Conservation (phyloP, 192 early-diverging fungal genomes). For the Coemansia sp. region DNA sequence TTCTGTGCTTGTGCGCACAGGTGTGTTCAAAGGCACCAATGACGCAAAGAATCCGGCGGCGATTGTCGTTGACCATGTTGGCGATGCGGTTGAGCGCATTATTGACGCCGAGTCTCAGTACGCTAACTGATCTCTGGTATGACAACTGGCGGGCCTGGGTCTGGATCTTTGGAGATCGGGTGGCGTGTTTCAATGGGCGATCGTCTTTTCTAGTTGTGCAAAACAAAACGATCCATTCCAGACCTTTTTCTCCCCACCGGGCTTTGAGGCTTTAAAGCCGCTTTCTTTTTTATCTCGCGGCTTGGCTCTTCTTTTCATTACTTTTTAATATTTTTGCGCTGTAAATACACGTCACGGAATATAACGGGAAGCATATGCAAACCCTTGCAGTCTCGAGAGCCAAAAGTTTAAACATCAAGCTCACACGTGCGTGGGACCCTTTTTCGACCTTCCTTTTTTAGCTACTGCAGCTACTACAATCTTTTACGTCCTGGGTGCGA, state of each 20-base stretch:
- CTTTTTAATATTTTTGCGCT: too few species aligned
- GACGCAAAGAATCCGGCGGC: conserved; percentile 58
- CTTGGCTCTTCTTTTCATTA: not conserved
- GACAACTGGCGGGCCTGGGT: not conserved
- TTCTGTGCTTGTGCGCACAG: conserved; percentile 70
- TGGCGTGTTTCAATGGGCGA: not conserved
- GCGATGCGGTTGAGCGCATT: conserved; percentile 62
- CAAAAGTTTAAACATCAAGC: too few species aligned
- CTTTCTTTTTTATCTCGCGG: not conserved
- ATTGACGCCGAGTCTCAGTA: conserved; percentile 28
- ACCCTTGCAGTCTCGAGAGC: too few species aligned
- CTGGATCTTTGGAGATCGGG: not conserved
- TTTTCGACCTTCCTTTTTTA: too few species aligned
- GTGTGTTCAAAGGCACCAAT: conserved; percentile 63
- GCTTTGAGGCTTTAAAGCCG: not conserved
- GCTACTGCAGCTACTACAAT: too few species aligned
- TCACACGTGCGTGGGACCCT: too few species aligned
- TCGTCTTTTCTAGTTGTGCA: not conserved
- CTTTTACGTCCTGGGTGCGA: not conserved
- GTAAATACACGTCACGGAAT: too few species aligned
- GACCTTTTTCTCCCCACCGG: not conserved
- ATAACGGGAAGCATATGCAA: too few species aligned
- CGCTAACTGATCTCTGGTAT: not conserved
- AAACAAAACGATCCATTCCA: not conserved
- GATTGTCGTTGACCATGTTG: conserved; percentile 62